A percentile compares a stretch with the other conserved stretches of the same genome.
phyloP scores from a whole-genome alignment of 2,329 filamentous ascomycete species.

The Didymella pinodella region DNA sequence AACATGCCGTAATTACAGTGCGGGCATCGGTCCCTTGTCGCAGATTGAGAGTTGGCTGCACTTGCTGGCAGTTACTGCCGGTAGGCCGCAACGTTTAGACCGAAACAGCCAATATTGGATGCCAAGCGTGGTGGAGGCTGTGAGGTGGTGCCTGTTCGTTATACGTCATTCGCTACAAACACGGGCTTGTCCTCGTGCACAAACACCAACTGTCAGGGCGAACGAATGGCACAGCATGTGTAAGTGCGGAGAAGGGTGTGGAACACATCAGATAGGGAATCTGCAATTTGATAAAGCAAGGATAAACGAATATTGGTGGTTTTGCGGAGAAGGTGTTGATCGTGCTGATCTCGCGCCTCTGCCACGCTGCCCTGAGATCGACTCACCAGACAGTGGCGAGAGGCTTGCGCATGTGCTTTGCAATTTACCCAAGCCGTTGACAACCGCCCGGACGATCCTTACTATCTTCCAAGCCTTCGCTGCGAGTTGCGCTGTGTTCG shows the following conservation, averaged over 20 bases:
- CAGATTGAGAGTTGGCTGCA: constrained; percentile 11
- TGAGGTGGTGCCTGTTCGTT: constrained; percentile 20
- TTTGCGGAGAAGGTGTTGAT: constrained; percentile 25
- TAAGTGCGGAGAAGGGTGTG: constrained; percentile 18
- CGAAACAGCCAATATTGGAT: constrained; percentile 12
- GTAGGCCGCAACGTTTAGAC: constrained; percentile 9
- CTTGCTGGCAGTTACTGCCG: constrained; percentile 19
- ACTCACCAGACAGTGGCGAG: constrained; percentile 32
- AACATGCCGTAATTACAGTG: constrained; percentile 19
- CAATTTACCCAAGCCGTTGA: constrained; percentile 15
- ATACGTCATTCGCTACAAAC: constrained; percentile 39
- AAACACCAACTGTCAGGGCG: constrained; percentile 13
- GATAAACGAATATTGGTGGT: constrained; percentile 14
- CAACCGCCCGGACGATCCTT: constrained; percentile 11
- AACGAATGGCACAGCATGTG: constrained; percentile 2
- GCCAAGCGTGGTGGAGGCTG: constrained; percentile 21
- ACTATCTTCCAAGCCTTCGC: constrained; percentile 10
- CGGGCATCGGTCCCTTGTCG: constrained; percentile 15
- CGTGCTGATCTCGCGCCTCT: constrained; percentile 24
- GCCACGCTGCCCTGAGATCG: constrained; percentile 16
- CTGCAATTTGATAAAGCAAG: constrained; percentile 11
- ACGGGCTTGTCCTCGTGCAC: constrained; percentile 24
- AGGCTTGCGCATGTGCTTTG: constrained; percentile 37
- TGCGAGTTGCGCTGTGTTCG: constrained; percentile 13
- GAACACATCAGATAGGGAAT: constrained; percentile 4